These are phyloP conservation scores for Schizophyllum commune DNA, from an alignment of 1,284 basidiomycete species.

Conservation along the genomic window DNA sequence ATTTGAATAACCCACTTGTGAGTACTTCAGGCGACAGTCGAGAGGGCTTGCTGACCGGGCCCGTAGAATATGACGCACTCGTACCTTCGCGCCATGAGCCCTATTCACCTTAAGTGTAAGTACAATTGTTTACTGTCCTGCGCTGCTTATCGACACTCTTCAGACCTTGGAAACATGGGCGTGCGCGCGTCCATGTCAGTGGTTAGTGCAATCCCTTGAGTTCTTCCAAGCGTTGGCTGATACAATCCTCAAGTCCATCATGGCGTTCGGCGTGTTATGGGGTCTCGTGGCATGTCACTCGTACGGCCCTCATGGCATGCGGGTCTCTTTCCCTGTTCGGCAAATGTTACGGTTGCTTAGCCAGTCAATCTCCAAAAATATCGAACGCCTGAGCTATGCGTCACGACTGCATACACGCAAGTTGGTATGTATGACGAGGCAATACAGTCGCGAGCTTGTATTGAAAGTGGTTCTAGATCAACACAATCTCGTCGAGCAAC, in stretches of 20 bases:
- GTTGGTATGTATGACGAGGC: constrained; percentile 39
- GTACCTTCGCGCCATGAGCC: constrained; percentile 84
- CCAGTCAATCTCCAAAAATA: constrained; percentile 78
- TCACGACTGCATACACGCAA: constrained; percentile 74
- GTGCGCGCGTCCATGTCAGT: constrained; percentile 83
- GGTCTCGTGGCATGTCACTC: constrained; percentile 82
- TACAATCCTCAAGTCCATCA: constrained; percentile 51
- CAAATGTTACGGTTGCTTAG: constrained; percentile 79
- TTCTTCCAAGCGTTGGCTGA: background rate
- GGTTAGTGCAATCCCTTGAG: constrained; percentile 29
- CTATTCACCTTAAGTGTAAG: constrained; percentile 81
- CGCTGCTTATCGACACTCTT: background rate
- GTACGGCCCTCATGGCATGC: constrained; percentile 73
- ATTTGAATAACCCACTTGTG: constrained; percentile 67
- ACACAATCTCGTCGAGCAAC: constrained; percentile 64
- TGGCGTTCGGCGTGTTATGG: constrained; percentile 81
- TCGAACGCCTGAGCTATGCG: constrained; percentile 79
- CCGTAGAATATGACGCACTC: constrained; percentile 79
- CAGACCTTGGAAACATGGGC: constrained; percentile 75
- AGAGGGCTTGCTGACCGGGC: background rate
- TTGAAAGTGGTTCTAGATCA: constrained; percentile 44
- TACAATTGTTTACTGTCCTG: constrained; percentile 3
- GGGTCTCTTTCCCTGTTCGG: constrained; percentile 79
- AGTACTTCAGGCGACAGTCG: constrained; percentile 9
- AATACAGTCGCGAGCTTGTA: background rate